phyloP scores from a whole-genome alignment of 2,329 filamentous ascomycete species.

The Sarocladiaceae sp. region DNA sequence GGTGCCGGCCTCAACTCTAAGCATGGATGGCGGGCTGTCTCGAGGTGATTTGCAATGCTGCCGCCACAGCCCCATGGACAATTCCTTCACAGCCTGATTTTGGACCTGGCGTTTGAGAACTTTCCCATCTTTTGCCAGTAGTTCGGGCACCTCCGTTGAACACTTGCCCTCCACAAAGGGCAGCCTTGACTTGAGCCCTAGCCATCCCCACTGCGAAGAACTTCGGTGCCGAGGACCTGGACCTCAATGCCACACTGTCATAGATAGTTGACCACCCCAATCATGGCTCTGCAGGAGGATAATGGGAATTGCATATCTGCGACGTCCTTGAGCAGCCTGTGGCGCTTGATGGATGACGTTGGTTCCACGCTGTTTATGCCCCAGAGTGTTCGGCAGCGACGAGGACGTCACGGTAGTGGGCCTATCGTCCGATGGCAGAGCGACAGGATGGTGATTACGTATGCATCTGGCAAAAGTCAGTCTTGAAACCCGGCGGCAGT shows the following conservation, averaged over 20 bases:
- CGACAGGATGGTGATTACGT: neutral
- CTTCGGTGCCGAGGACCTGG: slow-evolving; percentile 1
- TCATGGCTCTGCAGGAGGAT: too few species aligned
- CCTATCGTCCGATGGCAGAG: neutral
- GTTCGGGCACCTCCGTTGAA: neutral
- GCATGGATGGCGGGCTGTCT: neutral
- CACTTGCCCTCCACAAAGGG: neutral
- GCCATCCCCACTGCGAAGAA: neutral
- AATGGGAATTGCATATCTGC: too few species aligned
- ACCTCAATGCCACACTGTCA: neutral
- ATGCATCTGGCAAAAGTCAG: too few species aligned
- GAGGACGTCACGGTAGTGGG: neutral
- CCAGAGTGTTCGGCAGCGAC: neutral
- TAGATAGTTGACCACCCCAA: neutral
- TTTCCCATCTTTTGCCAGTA: neutral
- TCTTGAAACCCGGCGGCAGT: too few species aligned
- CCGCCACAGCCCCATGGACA: slow-evolving; percentile 3
- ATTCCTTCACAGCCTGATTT: neutral
- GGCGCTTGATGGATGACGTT: slow-evolving; percentile 4
- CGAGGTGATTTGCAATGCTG: neutral
- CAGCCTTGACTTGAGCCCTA: neutral
- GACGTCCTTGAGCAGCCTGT: neutral
- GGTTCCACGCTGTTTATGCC: neutral
- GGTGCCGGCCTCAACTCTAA: slow-evolving; percentile 1
- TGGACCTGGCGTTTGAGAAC: neutral